Evolutionary conservation across 2,329 filamentous ascomycete genomes (phyloP), one percentile per base, ranked within the genome.

Genomic region (Trichophyton schoenleinii): DNA sequence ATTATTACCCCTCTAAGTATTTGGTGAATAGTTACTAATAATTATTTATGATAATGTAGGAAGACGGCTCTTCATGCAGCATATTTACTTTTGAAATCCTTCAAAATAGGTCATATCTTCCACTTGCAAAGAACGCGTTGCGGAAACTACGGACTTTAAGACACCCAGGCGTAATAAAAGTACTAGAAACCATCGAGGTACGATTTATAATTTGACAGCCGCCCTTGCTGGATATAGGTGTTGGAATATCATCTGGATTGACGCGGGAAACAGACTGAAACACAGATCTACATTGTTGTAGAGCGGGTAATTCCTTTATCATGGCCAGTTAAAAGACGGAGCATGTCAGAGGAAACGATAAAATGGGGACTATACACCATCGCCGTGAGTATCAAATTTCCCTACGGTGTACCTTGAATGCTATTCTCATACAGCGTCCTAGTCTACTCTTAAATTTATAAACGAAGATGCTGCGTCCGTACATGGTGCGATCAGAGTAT

Each of bases 291-390:
- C 73, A 91, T 99, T 72, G 91, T 94, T 61, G 97, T 91, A 25
- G 94, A 99, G 77, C 84, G 91, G 66, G 79, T 99, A 8, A 85
- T 86, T 11, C 94, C 94, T 2, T 77, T 99, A 59, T 84, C 86
- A 67, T 97, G 94, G 94, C 87, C 95, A 69, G 86, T 95, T 55
- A 90, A 88, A 77, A 81, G 92, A 67, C 91, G 89, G 77, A 94
- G 89, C 71, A 74, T 97, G 64, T 91, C 85, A 63, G 86, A 90
- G 46, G 94, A 97, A 77, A 97, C 92, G 1, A 84, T 94, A 57
- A 99, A 96, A 83, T 99, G 94, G 94, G 94, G 94, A 0, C 75
- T 99, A 46, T 88, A 90, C 73, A 89, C 85, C 68, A 79, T 97
- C 65, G 91, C 94, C 66, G 88, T 91, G 80, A 64, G 75, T 49